phyloP scores from a whole-genome alignment of 169 alveolate genomes.

The Babesia bigemina region DNA sequence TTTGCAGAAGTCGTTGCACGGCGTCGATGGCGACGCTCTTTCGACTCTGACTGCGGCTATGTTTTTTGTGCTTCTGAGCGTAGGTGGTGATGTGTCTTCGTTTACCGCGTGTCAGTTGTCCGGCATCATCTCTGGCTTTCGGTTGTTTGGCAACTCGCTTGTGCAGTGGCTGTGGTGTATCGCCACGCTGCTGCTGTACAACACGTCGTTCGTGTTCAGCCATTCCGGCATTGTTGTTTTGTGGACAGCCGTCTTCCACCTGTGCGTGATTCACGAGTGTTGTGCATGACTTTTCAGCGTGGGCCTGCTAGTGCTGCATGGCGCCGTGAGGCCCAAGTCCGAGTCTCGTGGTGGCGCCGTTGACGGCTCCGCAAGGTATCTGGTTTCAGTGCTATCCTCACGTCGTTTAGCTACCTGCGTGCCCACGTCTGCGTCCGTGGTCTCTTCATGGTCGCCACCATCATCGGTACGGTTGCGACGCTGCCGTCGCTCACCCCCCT shows the following conservation, averaged over 20 bases:
- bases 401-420: background rate
- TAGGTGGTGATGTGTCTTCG: background rate
- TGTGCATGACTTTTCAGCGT: background rate
- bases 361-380: too few species aligned
- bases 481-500: background rate
- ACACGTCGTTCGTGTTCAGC: constrained; percentile 16
- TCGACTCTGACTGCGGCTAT: constrained; percentile 13
- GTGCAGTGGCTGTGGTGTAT: constrained; percentile 4
- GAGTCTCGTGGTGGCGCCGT: background rate
- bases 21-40: constrained; percentile 14
- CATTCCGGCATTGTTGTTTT: background rate
- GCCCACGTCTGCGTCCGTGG: background rate
- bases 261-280: background rate
- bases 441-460: constrained; percentile 17
- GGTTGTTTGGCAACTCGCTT: background rate
- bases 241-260: background rate
- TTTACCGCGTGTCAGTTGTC: background rate
- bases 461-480: constrained; percentile 19
- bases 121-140: background rate
- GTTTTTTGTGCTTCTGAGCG: constrained; percentile 2
- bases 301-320: background rate
- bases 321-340: background rate
- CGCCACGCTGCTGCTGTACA: constrained; percentile 2
- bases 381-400: background rate
- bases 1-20: constrained; percentile 20